Base-by-base conservation (phyloP, 176 grass and related monocot genomes). In the Pharus latifolius region DNA sequence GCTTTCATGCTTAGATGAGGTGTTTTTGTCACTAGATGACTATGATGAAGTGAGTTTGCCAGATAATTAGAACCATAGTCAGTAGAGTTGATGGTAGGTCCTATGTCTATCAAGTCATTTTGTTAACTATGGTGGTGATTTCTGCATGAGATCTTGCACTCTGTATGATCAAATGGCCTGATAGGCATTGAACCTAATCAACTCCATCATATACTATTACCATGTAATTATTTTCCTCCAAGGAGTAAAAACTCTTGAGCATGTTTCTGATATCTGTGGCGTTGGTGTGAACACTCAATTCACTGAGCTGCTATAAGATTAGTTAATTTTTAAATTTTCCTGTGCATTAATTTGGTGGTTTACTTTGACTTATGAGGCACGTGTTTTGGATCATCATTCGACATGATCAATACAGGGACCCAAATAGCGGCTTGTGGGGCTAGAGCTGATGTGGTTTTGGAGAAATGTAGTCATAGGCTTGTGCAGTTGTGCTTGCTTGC, bases 1-100 rank as follows among this genome's bases (percentile, higher is more conserved):
- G 60, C 83, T 96, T 37, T 96, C 91, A 12, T 96, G 91, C 74
- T 84, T 96, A 30, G 91, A 96, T 76, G 91, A 96, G 62, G 91
- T 96, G 69, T 96, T 96, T 73, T 78, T 96, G 77, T 96, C 91
- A 4, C 63, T 96, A 56, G 91, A 96, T 64, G 91, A 96, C 65
- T 80, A 82, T 22, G 91, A 96, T 25, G 91, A 96, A 76, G 87
- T 96, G 70, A 90, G 87, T 67, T 87, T 96, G 73, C 84, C 87
- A 7, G 87, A 95, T 32, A 81, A 81, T 41, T 81, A 81, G 50
- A 74, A 58, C 15, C 22, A 16, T 80, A 48, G 50, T 49, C 11
- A 28, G 4, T 81, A 65, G 59, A 65, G 79, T 17, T 25, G 51
- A 67, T 23, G 31, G 29, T 51, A 82, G 61, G 61, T 59, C 12